Evolutionary conservation across 2,329 filamentous ascomycete species (phyloP), one percentile per base, ranked within the genome.

Genomic region (Colletotrichum sp.): DNA sequence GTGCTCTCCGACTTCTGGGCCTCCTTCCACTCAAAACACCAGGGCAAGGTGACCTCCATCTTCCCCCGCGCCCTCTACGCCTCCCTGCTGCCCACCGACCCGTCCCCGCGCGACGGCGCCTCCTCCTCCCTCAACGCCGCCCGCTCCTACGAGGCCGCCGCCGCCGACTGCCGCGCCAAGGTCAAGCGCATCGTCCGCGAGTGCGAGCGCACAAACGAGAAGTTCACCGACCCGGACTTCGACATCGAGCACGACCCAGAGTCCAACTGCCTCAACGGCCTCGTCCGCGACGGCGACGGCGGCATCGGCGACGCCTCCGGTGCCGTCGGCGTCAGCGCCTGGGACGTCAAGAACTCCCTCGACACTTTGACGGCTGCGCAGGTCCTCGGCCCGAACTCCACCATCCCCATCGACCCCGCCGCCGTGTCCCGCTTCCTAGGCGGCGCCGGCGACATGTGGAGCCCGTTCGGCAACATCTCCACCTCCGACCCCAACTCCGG

Each of bases 51-150:
- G 32, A 88, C 86, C 2, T 86, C 86, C 63, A 84, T 88, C 79
- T 87, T 88, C 70, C 86, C 86, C 2, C 84, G 84, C 7, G 81
- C 81, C 26, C 82, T 87, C 6, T 88, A 87, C 74, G 77, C 79
- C 52, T 81, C 81, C 28, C 80, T 85, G 16, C 79, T 84, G 2
- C 82, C 82, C 1, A 13, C n/a, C n/a, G 44, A 52, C 44, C 44
- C 44, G 10, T 22, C 76, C 15, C 75, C 81, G 16, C 79, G 79
- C 3, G 78, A 79, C 7, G 68, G 72, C 6, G 86, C 90, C 12
- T 87, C 87, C 13, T 83, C 82, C 55, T 89, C 89, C 22, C 88
- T 90, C 69, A 91, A 88, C 60, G 86, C 86, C 12, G 83, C 82
- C 16, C 83, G 86, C 60, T 85, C 83, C 77, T 88, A 88, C 76